Evolutionary conservation across 2,329 filamentous ascomycete species (phyloP), one percentile per base, ranked within the genome.

Genomic region (Calonectria honghensis): DNA sequence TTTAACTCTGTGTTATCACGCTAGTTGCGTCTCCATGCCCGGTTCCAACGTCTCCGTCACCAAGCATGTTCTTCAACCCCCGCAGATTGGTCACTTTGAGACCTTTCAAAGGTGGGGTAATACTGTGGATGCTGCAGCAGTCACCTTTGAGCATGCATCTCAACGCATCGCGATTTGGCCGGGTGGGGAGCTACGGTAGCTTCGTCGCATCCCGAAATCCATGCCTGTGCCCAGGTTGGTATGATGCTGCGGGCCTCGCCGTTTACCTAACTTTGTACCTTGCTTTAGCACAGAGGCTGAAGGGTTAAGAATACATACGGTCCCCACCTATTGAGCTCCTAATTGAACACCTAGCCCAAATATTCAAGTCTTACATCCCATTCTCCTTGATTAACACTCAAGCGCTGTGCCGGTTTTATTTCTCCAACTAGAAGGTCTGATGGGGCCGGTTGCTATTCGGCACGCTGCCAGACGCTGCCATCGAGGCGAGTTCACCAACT

Each of bases 101-200:
- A 37, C 57, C 35, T 52, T 64, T 52, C 68, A 50, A 70, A 48
- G 57, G 68, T 70, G 57, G 68, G 68, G 68, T 52, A 70, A 64
- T 41, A 54, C 31, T 29, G 54, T 63, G 67, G 54, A 63, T 70
- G 45, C 68, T 64, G 68, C 45, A 70, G 31, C 57, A 37, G 39
- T 51, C 54, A 51, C 67, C 57, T 50, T 61, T 64, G 57, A 35
- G 45, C 45, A 70, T 70, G 68, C 68, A 52, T 57, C 68, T 70
- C 68, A 45, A 24, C 45, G 68, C 68, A 70, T 64, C 68, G 61
- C 57, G 45, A 64, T 64, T 70, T 70, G 68, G 20, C 57, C 68
- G 68, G 57, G 41, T 64, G 68, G 57, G 31, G 57, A 64, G 57
- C 45, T 37, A 68, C 39, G 50, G 14, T 16, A 59, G 39, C 52